Conservation (phyloP, 331 rosid genomes). For the Quercus phellos region DNA sequence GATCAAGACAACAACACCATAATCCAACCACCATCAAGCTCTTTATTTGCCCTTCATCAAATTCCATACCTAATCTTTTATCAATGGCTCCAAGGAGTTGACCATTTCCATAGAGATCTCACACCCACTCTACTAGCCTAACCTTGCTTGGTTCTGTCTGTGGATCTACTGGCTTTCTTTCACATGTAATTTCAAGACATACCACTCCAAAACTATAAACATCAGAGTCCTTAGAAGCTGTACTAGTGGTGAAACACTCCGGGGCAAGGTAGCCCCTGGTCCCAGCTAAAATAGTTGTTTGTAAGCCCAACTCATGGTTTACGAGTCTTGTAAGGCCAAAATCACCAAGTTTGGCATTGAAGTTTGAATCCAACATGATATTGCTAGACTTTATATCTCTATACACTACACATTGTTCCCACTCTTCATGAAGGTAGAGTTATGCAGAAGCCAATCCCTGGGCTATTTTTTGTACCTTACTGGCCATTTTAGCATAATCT, state of each 20-base stretch:
- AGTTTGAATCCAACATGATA: slow-evolving; percentile 61
- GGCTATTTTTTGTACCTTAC: slow-evolving; percentile 48
- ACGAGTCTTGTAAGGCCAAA: slow-evolving; percentile 76
- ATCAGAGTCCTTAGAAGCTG: slow-evolving; percentile 63
- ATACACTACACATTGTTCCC: slow-evolving; percentile 84
- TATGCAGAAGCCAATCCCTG: slow-evolving; percentile 57
- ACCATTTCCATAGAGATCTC: slow-evolving; percentile 63
- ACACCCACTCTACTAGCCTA: slow-evolving; percentile 67
- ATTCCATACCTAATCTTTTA: neutral
- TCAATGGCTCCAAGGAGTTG: slow-evolving; percentile 39
- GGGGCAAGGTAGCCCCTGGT: slow-evolving; percentile 85
- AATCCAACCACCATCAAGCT: too few species aligned
- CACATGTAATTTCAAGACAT: slow-evolving; percentile 64
- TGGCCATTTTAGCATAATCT: slow-evolving; percentile 36
- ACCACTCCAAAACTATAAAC: slow-evolving; percentile 76
- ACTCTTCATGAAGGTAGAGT: slow-evolving; percentile 72
- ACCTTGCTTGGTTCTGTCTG: slow-evolving; percentile 30
- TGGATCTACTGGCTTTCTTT: slow-evolving; percentile 47
- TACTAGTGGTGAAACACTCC: slow-evolving; percentile 57
- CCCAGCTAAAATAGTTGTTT: slow-evolving; percentile 66
- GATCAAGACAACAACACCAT: too few species aligned
- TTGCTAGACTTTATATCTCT: slow-evolving; percentile 79
- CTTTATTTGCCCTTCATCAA: too few species aligned
- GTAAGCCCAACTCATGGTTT: slow-evolving; percentile 71
- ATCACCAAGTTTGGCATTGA: slow-evolving; percentile 72